Base-by-base conservation (phyloP, 805 yeast species). In the Ogataea methylovora region DNA sequence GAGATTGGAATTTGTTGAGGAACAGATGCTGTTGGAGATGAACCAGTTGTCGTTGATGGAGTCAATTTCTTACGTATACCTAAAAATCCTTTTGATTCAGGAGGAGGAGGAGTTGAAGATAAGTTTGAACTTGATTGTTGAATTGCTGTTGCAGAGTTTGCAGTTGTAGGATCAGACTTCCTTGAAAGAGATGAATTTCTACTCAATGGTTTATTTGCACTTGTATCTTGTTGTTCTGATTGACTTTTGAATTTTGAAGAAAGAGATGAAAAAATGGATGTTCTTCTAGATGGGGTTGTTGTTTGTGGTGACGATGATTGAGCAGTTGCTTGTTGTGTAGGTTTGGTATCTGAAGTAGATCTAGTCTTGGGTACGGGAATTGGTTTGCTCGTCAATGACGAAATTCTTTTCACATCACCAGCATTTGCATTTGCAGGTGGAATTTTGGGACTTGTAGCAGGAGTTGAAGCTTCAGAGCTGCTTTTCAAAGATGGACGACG, bases 231-330 rank as follows among this genome's bases (percentile, higher is more conserved):
- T 9, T 39, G 35, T 35, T 36, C 27, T n/a, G 42, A 13, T 25
- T 42, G 43, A 9, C 41, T 34, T 33, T 52, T 56, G 29, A 60
- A 44, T 27, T 57, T 60, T 8, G 64, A 58, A 4, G 65, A 60
- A 8, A 60, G 20, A 0, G 63, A 49, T 2, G 62, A 54, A 30
- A 60, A 49, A 6, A 60, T 19, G 3, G 60, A 50, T 19, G 44
- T 43, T 34, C 48, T 58, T 21, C 44, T 48, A 11, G 41, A 37
- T 4, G 33, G 36, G 24, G 40, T 40, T 36, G 21, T 14, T 18
- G 14, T 31, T 16, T 22, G 19, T 15, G 21, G 19, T 8, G 18
- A 7, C 8, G 20, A 16, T 5, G 32, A 15, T 11, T 8, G 9
- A 3, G 18, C 8, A 15, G 16, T n/a, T 12, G 27, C 17, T 7